These are phyloP conservation scores for Novymonas esmeraldas DNA, from an alignment of 208 protist species.

Conservation along the genomic window DNA sequence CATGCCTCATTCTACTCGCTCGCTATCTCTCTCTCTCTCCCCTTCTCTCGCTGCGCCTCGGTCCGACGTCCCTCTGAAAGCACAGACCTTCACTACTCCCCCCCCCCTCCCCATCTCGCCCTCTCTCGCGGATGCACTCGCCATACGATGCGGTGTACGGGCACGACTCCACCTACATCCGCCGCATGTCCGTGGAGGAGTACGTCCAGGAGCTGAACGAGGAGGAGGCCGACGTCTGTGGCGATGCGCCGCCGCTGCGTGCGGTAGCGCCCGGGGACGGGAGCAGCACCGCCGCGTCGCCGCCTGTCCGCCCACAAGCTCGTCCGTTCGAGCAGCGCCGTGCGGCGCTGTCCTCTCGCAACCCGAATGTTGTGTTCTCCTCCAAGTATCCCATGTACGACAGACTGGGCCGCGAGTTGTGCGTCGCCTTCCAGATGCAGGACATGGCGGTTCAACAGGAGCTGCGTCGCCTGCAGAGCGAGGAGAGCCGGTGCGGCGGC, in stretches of 20 bases:
- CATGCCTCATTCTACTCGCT: too few species aligned
- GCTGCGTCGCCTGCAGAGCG: conserved; percentile 41
- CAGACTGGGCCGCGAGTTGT: conserved; percentile 75
- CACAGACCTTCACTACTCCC: not conserved
- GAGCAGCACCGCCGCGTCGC: conserved; percentile 1
- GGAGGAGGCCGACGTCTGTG: conserved; percentile 32
- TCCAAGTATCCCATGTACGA: conserved; percentile 81
- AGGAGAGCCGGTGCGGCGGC: conserved; percentile 8
- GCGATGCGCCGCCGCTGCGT: conserved; percentile 5
- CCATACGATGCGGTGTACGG: conserved; percentile 70
- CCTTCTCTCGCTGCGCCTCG: too few species aligned
- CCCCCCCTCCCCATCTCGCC: not conserved
- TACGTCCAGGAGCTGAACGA: conserved; percentile 64
- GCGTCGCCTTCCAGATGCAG: conserved; percentile 77
- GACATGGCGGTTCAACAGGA: conserved; percentile 77
- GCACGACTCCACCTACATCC: conserved; percentile 75
- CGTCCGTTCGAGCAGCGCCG: conserved; percentile 43
- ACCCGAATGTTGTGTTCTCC: conserved; percentile 68
- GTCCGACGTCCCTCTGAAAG: too few species aligned
- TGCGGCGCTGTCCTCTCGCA: conserved; percentile 53
- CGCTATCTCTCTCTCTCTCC: too few species aligned
- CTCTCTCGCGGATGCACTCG: conserved; percentile 40
- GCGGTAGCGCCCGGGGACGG: not conserved
- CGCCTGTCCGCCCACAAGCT: not conserved
- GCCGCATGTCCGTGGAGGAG: conserved; percentile 62